phyloP scores from a whole-genome alignment of 768 basidiomycete genomes.

The Podaxis carcinomalis region DNA sequence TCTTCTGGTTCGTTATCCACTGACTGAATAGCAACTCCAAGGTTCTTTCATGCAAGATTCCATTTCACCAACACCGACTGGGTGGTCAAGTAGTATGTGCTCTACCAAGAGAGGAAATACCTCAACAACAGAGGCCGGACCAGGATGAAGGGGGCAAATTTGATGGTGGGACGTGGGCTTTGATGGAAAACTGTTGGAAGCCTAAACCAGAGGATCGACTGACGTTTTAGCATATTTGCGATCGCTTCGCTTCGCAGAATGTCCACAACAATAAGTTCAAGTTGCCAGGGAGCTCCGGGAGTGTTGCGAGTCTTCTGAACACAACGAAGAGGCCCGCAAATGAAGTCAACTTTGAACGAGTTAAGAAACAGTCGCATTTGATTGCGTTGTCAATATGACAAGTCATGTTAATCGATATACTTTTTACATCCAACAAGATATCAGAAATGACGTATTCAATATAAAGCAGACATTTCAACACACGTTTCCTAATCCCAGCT shows the following conservation, averaged over 20 bases:
- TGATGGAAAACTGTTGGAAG: not conserved
- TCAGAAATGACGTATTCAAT: not conserved
- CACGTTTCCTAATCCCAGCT: slow-evolving; percentile 76
- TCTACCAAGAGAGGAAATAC: not conserved
- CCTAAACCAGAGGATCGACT: not conserved
- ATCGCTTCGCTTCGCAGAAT: not conserved
- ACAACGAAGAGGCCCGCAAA: not conserved
- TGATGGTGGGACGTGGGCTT: not conserved
- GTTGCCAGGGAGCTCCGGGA: not conserved
- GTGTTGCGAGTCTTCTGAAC: not conserved
- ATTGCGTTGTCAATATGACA: too few species aligned
- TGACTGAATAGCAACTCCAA: not conserved
- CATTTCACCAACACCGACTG: not conserved
- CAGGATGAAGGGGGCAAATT: not conserved
- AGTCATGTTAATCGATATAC: slow-evolving; percentile 74
- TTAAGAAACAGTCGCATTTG: not conserved
- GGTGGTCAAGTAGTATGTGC: not conserved
- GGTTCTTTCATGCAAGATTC: not conserved
- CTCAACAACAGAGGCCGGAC: not conserved
- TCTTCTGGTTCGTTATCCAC: not conserved
- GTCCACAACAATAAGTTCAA: not conserved
- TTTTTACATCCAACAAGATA: slow-evolving; percentile 46
- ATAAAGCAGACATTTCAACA: slow-evolving; percentile 13
- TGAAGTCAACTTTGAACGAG: not conserved
- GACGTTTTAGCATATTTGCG: not conserved